phyloP scores from a whole-genome alignment of 495 filamentous ascomycete species.

The Hyaloscypha variabilis region DNA sequence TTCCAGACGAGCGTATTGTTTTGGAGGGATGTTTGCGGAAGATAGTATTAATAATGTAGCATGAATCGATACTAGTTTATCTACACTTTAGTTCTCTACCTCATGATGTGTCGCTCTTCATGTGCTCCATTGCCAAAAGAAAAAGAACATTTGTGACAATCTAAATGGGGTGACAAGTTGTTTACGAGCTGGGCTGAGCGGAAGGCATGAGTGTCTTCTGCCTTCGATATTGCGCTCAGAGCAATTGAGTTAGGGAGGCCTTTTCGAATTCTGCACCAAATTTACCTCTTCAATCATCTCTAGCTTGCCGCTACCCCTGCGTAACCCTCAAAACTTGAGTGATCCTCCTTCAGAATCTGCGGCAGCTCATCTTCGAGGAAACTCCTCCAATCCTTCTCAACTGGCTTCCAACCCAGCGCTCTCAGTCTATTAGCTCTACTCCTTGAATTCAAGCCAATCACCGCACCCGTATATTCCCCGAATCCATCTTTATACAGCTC shows the following conservation, averaged over 20 bases:
- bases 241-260: no score
- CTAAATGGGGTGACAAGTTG: no score
- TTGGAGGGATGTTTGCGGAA: neutral
- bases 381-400: neutral
- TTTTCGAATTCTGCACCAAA: no score
- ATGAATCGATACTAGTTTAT: neutral
- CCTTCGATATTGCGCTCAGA: no score
- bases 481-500: slow-evolving; percentile 39
- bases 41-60: neutral
- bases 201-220: no score
- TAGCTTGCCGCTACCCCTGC: no score
- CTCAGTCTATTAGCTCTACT: slow-evolving; percentile 30
- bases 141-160: no score
- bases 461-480: slow-evolving; percentile 24
- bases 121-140: no score
- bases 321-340: no score
- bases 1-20: neutral
- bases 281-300: no score
- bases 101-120: no score
- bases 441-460: slow-evolving; percentile 37
- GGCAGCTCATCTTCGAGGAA: neutral
- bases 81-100: neutral
- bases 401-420: neutral
- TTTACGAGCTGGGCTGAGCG: no score
- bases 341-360: neutral